Conservation (phyloP, 495 filamentous ascomycete species). For the Podospora tetraspora region DNA sequence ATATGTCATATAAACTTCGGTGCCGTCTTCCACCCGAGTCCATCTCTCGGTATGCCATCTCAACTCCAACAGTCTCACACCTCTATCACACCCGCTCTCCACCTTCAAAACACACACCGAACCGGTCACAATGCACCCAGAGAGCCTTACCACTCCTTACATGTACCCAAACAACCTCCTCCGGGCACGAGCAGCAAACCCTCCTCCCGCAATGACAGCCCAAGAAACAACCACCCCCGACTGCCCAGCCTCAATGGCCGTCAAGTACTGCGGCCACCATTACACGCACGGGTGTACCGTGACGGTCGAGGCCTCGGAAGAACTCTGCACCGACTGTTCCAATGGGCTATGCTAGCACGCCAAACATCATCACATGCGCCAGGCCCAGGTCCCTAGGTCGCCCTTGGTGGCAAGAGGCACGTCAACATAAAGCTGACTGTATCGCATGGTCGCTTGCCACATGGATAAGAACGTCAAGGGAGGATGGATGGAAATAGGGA, state of each 20-base stretch:
- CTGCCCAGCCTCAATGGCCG: conserved; percentile 1
- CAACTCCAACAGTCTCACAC: too few relatives aligned
- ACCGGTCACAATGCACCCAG: neutral
- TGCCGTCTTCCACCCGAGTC: too few relatives aligned
- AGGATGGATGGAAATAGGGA: neutral
- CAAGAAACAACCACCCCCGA: neutral
- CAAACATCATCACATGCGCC: too few relatives aligned
- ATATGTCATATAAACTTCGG: neutral
- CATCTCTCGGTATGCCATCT: too few relatives aligned
- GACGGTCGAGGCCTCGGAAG: neutral
- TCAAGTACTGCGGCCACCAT: conserved; percentile 12
- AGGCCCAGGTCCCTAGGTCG: too few relatives aligned
- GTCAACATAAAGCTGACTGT: too few relatives aligned
- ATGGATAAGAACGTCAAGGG: neutral
- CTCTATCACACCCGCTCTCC: neutral
- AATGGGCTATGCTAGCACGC: conserved; percentile 3
- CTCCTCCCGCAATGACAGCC: neutral
- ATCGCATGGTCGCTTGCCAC: too few relatives aligned
- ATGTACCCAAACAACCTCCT: too few relatives aligned
- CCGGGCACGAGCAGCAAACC: neutral
- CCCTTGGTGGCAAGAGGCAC: too few relatives aligned
- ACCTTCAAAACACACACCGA: neutral
- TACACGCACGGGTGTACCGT: conserved; percentile 2
- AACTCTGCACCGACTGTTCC: conserved; percentile 4
- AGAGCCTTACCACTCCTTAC: too few relatives aligned